Evolutionary conservation across 2,329 filamentous ascomycete species (phyloP).

Genomic region (Apiospora arundinis): DNA sequence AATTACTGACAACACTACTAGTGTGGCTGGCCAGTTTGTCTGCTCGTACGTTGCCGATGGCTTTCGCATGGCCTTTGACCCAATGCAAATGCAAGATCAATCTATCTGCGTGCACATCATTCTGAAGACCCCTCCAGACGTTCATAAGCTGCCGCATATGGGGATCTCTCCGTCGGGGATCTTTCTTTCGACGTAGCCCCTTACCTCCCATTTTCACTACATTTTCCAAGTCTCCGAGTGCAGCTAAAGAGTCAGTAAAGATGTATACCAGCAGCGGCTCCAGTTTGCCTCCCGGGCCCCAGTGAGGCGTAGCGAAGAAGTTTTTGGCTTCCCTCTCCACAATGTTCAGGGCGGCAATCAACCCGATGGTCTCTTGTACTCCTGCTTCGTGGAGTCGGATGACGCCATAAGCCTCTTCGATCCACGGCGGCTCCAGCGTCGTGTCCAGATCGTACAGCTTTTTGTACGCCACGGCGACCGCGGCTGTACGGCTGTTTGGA

Average conservation of each 20-base stretch:
- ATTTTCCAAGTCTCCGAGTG: not conserved
- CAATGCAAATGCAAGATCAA: not conserved
- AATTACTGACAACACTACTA: too few relatives aligned
- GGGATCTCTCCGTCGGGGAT: too few relatives aligned
- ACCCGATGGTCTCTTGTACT: too few relatives aligned
- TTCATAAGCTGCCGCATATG: not conserved
- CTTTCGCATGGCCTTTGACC: not conserved
- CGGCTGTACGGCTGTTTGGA: not conserved
- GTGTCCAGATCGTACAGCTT: not conserved
- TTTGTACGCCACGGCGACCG: not conserved
- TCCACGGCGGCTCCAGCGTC: not conserved
- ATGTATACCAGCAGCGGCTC: not conserved
- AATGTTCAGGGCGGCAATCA: not conserved
- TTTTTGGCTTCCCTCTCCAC: not conserved
- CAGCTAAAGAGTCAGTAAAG: not conserved
- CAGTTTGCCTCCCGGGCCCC: not conserved
- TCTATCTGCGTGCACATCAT: not conserved
- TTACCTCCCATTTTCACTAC: too few relatives aligned
- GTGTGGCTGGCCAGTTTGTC: not conserved
- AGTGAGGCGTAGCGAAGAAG: not conserved
- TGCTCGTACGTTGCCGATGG: not conserved
- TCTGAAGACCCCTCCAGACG: not conserved
- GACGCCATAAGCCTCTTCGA: not conserved
- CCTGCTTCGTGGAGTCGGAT: too few relatives aligned
- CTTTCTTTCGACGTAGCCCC: too few relatives aligned